Base-by-base conservation (phyloP, 306 rosid species). In the Vigna unguiculata region DNA sequence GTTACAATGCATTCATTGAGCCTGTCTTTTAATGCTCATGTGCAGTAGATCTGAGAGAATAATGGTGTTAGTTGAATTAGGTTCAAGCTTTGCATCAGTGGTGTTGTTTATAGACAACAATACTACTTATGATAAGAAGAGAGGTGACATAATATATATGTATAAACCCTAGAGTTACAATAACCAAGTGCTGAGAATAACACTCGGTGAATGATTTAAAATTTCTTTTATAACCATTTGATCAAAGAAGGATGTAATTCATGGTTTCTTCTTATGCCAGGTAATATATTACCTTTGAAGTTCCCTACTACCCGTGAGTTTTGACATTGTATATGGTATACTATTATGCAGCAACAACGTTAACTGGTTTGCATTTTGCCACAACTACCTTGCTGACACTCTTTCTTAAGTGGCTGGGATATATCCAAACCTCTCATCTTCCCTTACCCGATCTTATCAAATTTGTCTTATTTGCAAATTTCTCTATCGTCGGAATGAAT, bases 401-500 rank as follows among this genome's bases (percentile, higher is more conserved):
- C 52, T 3, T 87, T 76, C 87, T 90, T 20, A 85, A 81, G 83
- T 75, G 87, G 89, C 69, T 86, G 59, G 97, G 97, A 70, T 92
- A 88, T 70, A 86, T 90, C 74, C 93, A 86, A 75, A 79, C 78
- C 76, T 78, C 95, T 49, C 91, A 90, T 49, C 86, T 92, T 47
- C 97, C 97, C 13, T 10, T 87, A 22, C 69, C 89, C 0, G 97
- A 92, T 59, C 90, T 92, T 71, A 58, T 92, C 79, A 90, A 82
- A 78, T 92, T 85, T 84, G 91, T 90, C 34, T 41, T 92, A 38
- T 88, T 92, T 84, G 93, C 97, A 15, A 92, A 92, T 80, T 86
- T 88, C 79, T 92, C 97, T 32, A 92, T 92, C 21, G 95, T 90
- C 4, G 97, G 97, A 61, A 92, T 92, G 96, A 90, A 92, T 54